Base-by-base conservation (phyloP, 257 asterid genomes). In the Solanum sejunctum region DNA sequence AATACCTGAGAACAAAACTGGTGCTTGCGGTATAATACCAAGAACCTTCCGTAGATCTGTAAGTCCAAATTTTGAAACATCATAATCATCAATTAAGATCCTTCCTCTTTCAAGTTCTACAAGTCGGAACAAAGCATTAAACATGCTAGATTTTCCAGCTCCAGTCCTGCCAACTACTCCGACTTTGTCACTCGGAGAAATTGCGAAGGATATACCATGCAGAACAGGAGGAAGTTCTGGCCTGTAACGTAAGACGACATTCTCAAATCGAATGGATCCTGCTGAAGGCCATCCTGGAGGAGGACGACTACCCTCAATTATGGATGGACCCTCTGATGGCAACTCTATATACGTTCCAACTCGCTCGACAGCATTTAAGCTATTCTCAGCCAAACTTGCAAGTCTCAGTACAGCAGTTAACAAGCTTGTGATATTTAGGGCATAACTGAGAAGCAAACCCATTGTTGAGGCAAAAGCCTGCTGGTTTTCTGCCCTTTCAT, bases 161-260 rank as follows among this genome's bases (percentile, higher is more conserved):
- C 99, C 99, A 7, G 99, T 96, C 89, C 99, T 91, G 69, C 99
- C 99, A 83, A 94, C 98, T 72, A 96, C 94, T 72, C 99, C 99
- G 52, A 96, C 98, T 91, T 95, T 96, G 84, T 95, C 98, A 81
- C 95, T 93, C 0, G 98, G 95, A 85, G 97, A 90, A 85, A 96
- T 93, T 16, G 83, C 88, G 89, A 94, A 96, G 57, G 98, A 93
- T 89, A 96, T 89, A 82, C 97, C 98, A 87, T 93, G 98, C 67
- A 96, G 91, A 70, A 96, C 99, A 39, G 98, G 98, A 63, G 99
- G 98, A 85, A 96, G 98, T 87, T 93, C 99, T 1, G 98, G 98
- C 90, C 99, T 92, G 87, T 96, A 96, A 54, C 99, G 91, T 39
- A 96, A 86, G 85, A 94, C 95, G 72, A 93, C 99, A 45, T 90